phyloP scores from a whole-genome alignment of 768 basidiomycete species.

The Amanita phalloides region DNA sequence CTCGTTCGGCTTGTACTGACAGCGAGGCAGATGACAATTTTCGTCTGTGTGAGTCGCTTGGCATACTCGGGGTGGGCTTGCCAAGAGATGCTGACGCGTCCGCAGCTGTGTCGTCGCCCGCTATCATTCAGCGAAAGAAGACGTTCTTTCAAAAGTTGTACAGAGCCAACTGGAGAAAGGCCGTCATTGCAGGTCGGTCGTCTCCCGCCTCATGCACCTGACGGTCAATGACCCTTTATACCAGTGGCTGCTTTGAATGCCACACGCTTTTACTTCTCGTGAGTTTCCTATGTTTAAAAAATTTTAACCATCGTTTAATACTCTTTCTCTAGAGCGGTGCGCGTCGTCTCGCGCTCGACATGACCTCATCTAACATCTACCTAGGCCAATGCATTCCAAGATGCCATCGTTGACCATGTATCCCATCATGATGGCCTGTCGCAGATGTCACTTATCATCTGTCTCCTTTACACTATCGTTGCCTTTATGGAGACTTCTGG shows the following conservation, averaged over 20 bases:
- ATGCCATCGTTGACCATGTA: conserved; percentile 22
- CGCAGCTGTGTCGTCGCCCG: not conserved
- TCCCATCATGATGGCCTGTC: conserved; percentile 20
- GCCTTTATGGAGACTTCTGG: conserved; percentile 1
- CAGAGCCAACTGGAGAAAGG: conserved; percentile 29
- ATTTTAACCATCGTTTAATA: not conserved
- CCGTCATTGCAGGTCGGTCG: conserved; percentile 25
- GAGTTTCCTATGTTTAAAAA: conserved; percentile 9
- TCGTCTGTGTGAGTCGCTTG: conserved; percentile 4
- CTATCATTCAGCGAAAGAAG: conserved; percentile 14
- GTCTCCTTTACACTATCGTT: conserved; percentile 10
- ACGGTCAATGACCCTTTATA: not conserved
- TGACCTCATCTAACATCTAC: not conserved
- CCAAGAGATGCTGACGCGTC: not conserved
- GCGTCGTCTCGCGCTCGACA: not conserved
- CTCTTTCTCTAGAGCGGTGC: conserved; percentile 15
- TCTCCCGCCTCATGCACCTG: not conserved
- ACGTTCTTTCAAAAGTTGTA: conserved; percentile 26
- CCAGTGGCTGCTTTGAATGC: conserved; percentile 29
- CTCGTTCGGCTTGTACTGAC: not conserved
- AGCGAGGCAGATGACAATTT: conserved; percentile 23
- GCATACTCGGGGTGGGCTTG: not conserved
- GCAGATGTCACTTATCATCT: conserved; percentile 28
- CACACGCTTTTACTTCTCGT: conserved; percentile 27
- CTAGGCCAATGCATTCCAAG: conserved; percentile 24